Base-by-base conservation (phyloP, 129 eudicot species). In the Ambrosia trifida region DNA sequence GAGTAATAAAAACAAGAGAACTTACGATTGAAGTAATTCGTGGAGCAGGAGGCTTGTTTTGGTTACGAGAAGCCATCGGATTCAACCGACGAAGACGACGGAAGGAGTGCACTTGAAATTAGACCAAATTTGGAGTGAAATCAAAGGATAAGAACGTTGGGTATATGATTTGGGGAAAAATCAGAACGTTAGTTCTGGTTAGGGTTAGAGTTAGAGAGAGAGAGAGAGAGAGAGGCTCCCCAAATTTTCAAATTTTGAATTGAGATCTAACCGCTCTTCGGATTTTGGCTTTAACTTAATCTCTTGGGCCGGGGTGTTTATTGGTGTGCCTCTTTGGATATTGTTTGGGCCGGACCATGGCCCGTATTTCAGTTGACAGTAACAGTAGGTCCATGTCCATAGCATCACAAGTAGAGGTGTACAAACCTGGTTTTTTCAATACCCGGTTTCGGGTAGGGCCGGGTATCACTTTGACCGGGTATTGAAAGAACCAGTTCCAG, bases 31-130 rank as follows among this genome's bases (percentile, higher is more conserved):
- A 36, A 20, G 92, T 86, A 54, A 72, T 72, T 7, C 83, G 86
- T 52, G 81, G 82, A 40, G 32, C 75, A 35, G 89, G 89, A 59
- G 89, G 87, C 47, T 74, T 77, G 61, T 84, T 87, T 66, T 87
- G 87, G 47, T 80, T 87, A 3, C 94, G 89, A 47, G 87, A 76
- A 68, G 75, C 46, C 89, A 87, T 84, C 28, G 11, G 73, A 44
- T 45, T 54, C 46, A 4, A 35, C 4, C 24, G 11, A 20, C 36
- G 44, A 18, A 18, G 38, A 38, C 49, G 69, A 72, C 11, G 31
- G 62, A 72, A 53, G 60, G 40, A 20, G 74, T 46, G 2, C 45
- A 11, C 53, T 20, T 66, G 64, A 79, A 70, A 59, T 44, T 59
- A 57, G 62, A 76, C 63, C 54, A 59, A 28, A 72, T 47, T 72